Evolutionary conservation across 805 yeast genomes (phyloP).

Genomic region (Saturnispora galanensis): DNA sequence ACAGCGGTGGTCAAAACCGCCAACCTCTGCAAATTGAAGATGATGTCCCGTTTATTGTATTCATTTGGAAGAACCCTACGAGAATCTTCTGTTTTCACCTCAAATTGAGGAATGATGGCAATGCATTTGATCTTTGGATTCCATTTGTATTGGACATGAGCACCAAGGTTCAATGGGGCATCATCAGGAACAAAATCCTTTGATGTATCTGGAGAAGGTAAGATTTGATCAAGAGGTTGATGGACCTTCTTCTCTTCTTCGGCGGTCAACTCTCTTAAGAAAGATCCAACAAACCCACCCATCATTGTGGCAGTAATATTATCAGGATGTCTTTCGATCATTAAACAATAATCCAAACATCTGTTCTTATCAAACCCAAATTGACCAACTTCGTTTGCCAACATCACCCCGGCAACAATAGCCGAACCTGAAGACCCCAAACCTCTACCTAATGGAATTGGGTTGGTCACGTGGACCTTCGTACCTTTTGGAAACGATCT

Average conservation of each 20-base stretch:
- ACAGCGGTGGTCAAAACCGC: slow-evolving; percentile 90
- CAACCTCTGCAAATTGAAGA: slow-evolving; percentile 86
- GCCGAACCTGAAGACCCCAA: slow-evolving; percentile 98
- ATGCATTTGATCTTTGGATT: slow-evolving; percentile 73
- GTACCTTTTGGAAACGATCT: slow-evolving; percentile 79
- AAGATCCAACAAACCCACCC: slow-evolving; percentile 98
- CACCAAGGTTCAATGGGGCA: slow-evolving; percentile 85
- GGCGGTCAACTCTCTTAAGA: slow-evolving; percentile 67
- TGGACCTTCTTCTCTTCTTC: slow-evolving; percentile 66
- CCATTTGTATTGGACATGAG: slow-evolving; percentile 81
- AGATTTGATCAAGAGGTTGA: slow-evolving; percentile 75
- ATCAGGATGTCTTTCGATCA: slow-evolving; percentile 98
- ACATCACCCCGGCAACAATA: slow-evolving; percentile 89
- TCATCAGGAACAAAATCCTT: slow-evolving; percentile 62
- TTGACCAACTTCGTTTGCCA: slow-evolving; percentile 78
- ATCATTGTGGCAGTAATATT: slow-evolving; percentile 98
- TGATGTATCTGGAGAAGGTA: slow-evolving; percentile 35
- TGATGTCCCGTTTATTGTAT: slow-evolving; percentile 71
- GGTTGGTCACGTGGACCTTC: slow-evolving; percentile 68
- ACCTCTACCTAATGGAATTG: slow-evolving; percentile 95
- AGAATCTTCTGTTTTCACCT: slow-evolving; percentile 85
- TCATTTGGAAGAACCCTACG: slow-evolving; percentile 81
- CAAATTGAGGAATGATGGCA: slow-evolving; percentile 88
- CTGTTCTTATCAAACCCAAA: slow-evolving; percentile 66
- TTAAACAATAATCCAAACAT: slow-evolving; percentile 85